Evolutionary conservation across 306 rosid genomes (phyloP).

Genomic region (Luffa aegyptiaca): DNA sequence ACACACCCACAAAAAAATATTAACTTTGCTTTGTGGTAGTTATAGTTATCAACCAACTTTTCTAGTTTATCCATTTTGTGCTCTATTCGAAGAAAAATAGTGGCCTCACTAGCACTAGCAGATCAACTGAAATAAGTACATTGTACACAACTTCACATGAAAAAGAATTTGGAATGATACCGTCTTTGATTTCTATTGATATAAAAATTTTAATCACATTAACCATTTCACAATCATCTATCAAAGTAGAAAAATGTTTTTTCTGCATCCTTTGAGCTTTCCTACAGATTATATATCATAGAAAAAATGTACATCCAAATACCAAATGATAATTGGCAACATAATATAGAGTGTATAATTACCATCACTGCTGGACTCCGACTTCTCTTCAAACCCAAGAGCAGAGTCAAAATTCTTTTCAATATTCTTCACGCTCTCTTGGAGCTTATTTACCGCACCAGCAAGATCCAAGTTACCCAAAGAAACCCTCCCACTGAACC

Average conservation of each 20-base stretch:
- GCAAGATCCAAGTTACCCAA: slow-evolving; percentile 95
- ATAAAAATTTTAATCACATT: neutral
- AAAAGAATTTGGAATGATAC: neutral
- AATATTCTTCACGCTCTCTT: slow-evolving; percentile 95
- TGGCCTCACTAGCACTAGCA: neutral
- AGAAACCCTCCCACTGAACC: slow-evolving; percentile 74
- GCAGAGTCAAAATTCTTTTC: slow-evolving; percentile 96
- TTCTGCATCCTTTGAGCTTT: neutral
- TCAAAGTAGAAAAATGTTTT: neutral
- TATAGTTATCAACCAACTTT: neutral
- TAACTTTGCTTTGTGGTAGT: neutral
- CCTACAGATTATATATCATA: neutral
- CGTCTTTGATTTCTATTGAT: neutral
- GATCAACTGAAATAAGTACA: neutral
- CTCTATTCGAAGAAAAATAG: neutral
- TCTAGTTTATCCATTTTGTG: neutral
- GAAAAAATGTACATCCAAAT: neutral
- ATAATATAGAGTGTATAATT: slow-evolving; percentile 17
- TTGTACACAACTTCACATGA: neutral
- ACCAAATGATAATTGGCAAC: slow-evolving; percentile 4
- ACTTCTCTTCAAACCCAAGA: slow-evolving; percentile 72
- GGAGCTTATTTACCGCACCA: slow-evolving; percentile 96
- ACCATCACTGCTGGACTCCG: slow-evolving; percentile 81
- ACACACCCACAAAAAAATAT: neutral
- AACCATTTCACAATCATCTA: neutral